phyloP scores from a whole-genome alignment of 345 rosid species.

The Eucalyptus camaldulensis region DNA sequence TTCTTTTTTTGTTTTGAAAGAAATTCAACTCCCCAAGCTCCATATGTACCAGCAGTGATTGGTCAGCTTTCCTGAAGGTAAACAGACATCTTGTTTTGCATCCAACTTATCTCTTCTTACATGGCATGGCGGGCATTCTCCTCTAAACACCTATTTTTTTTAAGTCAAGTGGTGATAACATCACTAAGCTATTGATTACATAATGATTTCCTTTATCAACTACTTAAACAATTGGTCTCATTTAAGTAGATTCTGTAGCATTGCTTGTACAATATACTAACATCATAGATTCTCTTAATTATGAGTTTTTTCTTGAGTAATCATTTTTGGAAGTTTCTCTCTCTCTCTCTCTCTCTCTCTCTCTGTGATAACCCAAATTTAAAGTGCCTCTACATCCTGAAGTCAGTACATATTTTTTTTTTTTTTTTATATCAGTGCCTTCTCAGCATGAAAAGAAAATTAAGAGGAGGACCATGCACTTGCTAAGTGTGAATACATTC shows the following conservation, averaged over 20 bases:
- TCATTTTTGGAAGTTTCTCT: background rate
- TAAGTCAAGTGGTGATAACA: background rate
- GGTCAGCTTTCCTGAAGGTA: conserved; percentile 92
- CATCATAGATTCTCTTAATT: background rate
- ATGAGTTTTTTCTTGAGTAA: background rate
- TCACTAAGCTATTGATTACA: background rate
- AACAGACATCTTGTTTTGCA: background rate
- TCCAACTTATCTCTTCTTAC: background rate
- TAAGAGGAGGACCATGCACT: background rate
- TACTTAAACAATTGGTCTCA: background rate
- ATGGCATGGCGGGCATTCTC: background rate
- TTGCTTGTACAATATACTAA: background rate
- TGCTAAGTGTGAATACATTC: background rate
- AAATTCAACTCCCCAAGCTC: conserved; percentile 94
- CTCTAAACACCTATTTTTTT: background rate
- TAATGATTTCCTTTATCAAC: background rate
- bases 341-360: background rate
- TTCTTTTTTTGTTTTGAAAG: conserved; percentile 16
- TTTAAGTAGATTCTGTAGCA: background rate
- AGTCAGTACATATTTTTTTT: background rate
- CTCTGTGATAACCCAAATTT: background rate
- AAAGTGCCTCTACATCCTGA: background rate
- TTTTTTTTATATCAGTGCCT: background rate
- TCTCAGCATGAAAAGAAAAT: background rate
- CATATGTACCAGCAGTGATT: conserved; percentile 55